Percentiles rank a stretch among this genome's conserved stretches.
Evolutionary conservation across 345 rosid species (phyloP).

Genomic region (Aquilaria malaccensis): DNA sequence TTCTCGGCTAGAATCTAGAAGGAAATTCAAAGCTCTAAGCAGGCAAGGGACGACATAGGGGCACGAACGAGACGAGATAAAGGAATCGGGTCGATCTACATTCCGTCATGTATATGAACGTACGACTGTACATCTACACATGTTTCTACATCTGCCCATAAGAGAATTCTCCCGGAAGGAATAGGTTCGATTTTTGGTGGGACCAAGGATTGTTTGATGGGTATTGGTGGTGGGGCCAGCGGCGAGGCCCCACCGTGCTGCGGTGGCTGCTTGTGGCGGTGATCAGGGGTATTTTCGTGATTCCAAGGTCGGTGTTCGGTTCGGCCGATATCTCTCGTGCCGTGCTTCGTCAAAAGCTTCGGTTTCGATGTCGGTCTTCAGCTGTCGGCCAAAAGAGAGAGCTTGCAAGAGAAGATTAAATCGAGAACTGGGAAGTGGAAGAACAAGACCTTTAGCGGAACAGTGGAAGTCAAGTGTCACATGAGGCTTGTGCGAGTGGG

Average conservation of each 20-base stretch:
- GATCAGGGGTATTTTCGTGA: constrained; percentile 9
- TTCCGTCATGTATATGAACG: background rate
- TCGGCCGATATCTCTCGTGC: too few relatives aligned
- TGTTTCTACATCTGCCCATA: background rate
- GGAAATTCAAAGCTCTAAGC: constrained; percentile 13
- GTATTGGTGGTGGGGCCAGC: constrained; percentile 1
- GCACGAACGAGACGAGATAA: constrained; percentile 8
- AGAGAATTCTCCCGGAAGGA: background rate
- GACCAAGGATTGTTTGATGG: background rate
- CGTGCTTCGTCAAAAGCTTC: too few relatives aligned
- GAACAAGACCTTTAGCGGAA: background rate
- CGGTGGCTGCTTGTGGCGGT: constrained; percentile 13
- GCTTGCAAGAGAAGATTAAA: too few relatives aligned
- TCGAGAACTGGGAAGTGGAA: too few relatives aligned
- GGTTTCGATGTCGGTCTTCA: too few relatives aligned
- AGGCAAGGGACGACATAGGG: constrained; percentile 13
- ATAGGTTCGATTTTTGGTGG: background rate
- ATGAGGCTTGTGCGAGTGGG: background rate
- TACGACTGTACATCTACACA: background rate
- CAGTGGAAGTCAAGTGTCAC: too few relatives aligned
- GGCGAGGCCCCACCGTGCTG: constrained; percentile 7
- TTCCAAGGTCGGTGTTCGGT: background rate
- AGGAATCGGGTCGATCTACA: constrained; percentile 8
- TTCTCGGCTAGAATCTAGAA: constrained; percentile 9
- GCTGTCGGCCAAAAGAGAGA: too few relatives aligned